phyloP scores from a whole-genome alignment of 73 alveolate species.

The Stentor roeselii region DNA sequence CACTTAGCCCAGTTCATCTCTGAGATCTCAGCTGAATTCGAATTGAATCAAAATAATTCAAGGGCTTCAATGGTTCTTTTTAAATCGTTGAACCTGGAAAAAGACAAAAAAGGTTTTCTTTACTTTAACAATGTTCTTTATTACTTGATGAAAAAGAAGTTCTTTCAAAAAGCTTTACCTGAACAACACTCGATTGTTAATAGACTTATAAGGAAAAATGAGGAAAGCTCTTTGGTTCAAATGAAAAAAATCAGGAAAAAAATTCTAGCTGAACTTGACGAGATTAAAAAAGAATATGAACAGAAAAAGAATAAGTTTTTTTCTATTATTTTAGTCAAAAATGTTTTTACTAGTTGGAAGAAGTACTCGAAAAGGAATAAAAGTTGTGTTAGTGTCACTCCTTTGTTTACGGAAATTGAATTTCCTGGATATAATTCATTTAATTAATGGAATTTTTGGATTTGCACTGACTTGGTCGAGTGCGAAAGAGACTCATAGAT shows the following conservation, averaged over 20 bases:
- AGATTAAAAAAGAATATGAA: not conserved
- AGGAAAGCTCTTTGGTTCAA: not conserved
- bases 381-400: constrained; percentile 13
- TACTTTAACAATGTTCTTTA: constrained; percentile 40
- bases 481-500: no score
- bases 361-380: not conserved
- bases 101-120: constrained; percentile 20
- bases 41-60: constrained; percentile 3
- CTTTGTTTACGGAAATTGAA: constrained; percentile 7
- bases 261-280: not conserved
- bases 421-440: constrained; percentile 11
- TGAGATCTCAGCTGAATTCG: constrained; percentile 56
- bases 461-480: no score
- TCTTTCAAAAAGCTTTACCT: constrained; percentile 3
- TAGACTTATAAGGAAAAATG: not conserved
- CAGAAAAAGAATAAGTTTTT: not conserved
- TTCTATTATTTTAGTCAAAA: not conserved
- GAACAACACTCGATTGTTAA: not conserved
- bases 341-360: not conserved
- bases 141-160: constrained; percentile 29
- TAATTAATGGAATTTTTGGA: no score
- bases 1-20: constrained; percentile 47
- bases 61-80: not conserved
- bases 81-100: constrained; percentile 10
- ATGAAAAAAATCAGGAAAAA: not conserved